phyloP scores from a whole-genome alignment of 192 early-diverging fungal genomes.

The Dissophora ornata region DNA sequence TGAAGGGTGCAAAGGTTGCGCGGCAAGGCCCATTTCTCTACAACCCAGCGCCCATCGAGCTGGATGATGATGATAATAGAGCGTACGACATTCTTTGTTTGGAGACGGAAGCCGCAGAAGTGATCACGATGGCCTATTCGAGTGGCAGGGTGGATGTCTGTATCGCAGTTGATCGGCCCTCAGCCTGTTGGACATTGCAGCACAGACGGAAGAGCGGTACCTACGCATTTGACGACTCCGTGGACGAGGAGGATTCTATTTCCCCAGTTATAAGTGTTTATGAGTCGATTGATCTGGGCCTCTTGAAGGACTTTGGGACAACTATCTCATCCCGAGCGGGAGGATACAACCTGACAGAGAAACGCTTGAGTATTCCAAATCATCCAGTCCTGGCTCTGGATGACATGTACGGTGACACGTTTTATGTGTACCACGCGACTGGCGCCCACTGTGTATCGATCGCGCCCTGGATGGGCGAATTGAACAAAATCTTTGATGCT shows the following conservation, averaged over 20 bases:
- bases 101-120: constrained; percentile 56
- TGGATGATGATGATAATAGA: constrained; percentile 30
- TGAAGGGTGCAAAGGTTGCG: constrained; percentile 10
- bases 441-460: constrained; percentile 77
- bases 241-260: not conserved
- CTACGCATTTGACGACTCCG: constrained; percentile 4
- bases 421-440: constrained; percentile 75
- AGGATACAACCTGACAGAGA: constrained; percentile 31
- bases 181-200: constrained; percentile 50
- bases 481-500: constrained; percentile 43
- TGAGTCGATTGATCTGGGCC: constrained; percentile 55
- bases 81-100: constrained; percentile 62
- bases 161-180: constrained; percentile 63
- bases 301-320: constrained; percentile 36
- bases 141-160: constrained; percentile 73
- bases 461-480: constrained; percentile 62
- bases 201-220: not conserved
- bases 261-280: constrained; percentile 43
- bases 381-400: constrained; percentile 69
- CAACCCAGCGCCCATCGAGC: constrained; percentile 55
- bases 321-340: constrained; percentile 1
- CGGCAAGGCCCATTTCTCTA: constrained; percentile 67
- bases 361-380: constrained; percentile 57
- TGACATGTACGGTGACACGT: constrained; percentile 66
- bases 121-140: constrained; percentile 68